Conservation (phyloP, 106 monocot species). For the Platanthera guangdongensis region DNA sequence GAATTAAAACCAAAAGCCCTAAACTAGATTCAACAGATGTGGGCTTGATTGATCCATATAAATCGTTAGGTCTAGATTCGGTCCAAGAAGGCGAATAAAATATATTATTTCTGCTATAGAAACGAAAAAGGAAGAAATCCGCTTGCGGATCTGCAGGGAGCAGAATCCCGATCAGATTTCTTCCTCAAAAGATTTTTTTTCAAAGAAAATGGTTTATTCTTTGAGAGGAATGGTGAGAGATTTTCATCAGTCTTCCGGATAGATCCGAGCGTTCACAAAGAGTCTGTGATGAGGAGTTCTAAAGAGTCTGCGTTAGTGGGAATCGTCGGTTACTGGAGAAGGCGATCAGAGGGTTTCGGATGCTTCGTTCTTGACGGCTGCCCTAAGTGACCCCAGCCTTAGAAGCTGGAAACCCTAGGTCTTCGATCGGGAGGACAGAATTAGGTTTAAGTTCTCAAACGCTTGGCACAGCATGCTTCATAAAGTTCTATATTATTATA, state of each 20-base stretch:
- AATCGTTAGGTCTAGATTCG: background rate
- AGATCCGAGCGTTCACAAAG: background rate
- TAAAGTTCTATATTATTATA: background rate
- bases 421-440: background rate
- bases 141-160: background rate
- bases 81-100: background rate
- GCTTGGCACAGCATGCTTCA: background rate
- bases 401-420: constrained; percentile 10
- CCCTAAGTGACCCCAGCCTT: background rate
- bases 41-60: background rate
- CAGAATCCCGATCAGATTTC: constrained; percentile 1
- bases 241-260: background rate
- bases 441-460: background rate
- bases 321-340: background rate
- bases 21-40: constrained; percentile 3
- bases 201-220: background rate
- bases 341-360: constrained; percentile 5
- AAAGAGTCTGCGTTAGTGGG: background rate
- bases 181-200: background rate
- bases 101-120: constrained; percentile 5
- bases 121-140: background rate
- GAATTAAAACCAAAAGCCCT: constrained; percentile 8
- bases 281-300: background rate
- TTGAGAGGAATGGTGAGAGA: background rate
- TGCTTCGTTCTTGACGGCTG: constrained; percentile 3